These are phyloP conservation scores for Sphaerulina vaccinii DNA, from an alignment of 2,329 filamentous ascomycete species.

Conservation along the genomic window DNA sequence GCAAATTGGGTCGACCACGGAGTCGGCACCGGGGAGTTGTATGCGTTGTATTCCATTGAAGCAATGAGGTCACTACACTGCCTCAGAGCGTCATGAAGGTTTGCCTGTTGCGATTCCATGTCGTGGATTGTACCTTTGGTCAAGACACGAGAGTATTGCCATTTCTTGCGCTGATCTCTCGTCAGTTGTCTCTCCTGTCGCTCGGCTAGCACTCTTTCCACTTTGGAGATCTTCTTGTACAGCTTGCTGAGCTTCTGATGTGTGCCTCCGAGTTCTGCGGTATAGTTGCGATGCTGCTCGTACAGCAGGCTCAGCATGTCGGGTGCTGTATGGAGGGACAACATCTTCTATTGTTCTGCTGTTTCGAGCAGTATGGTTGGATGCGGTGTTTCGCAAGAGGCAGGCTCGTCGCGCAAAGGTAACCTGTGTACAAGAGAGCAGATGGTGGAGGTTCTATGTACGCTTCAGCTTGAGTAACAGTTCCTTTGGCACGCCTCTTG, in stretches of 20 bases:
- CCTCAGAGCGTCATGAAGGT: conserved; percentile 28
- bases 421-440: not conserved
- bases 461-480: conserved; percentile 6
- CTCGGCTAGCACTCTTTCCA: conserved; percentile 26
- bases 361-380: not conserved
- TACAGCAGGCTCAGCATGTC: conserved; percentile 30
- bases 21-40: conserved; percentile 18
- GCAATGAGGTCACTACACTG: conserved; percentile 32
- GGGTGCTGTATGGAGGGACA: conserved; percentile 11
- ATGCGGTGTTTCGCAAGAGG: conserved; percentile 26
- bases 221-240: conserved; percentile 31
- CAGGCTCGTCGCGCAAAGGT: conserved; percentile 26
- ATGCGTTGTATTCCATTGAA: conserved; percentile 23
- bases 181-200: conserved; percentile 24
- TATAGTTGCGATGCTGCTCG: conserved; percentile 31
- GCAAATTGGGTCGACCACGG: conserved; percentile 24
- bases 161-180: conserved; percentile 32
- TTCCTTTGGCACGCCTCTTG: conserved; percentile 24
- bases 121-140: conserved; percentile 25
- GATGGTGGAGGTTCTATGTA: conserved; percentile 6
- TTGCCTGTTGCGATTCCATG: conserved; percentile 27
- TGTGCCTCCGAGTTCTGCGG: conserved; percentile 29
- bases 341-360: conserved; percentile 17
- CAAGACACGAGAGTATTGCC: conserved; percentile 30
- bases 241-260: conserved; percentile 32